Evolutionary conservation across 495 filamentous ascomycete genomes (phyloP), one percentile per base, ranked within the genome.

Genomic region (Neurospora intermedia): DNA sequence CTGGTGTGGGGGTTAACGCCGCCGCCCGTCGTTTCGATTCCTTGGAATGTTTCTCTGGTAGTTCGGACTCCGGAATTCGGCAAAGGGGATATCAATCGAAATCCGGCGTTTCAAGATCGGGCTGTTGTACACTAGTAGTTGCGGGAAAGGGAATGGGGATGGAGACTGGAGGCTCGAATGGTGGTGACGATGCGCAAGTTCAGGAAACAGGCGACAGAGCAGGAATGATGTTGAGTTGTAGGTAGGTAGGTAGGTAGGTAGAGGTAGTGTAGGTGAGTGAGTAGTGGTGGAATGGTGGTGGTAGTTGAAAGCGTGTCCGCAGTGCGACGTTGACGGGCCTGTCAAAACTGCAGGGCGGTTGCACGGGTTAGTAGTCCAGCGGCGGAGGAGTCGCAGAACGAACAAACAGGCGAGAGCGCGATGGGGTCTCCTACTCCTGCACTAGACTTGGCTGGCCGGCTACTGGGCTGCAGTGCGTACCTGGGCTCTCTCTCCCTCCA

Each of bases 21-120:
- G 31, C 69, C 46, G 72, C 43, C 59, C 23, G 70, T 69, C 43
- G 4, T 54, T 35, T 69, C 71, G 74, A 69, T 76, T 73, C 74
- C 75, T 73, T 74, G 79, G 23, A 11, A 71, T 69, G 10, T 71
- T 59, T 71, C 40, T 20, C 39, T 27, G 69, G 11, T 20, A 6
- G 8, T 41, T 73, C 66, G 43, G 31, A 59, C 31, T 59, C 48
- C 48, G 48, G 23, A 18, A 62, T 62, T 62, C 27, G 27, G 27
- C 27, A 62, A 62, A 62, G 54, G 54, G 27, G 54, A 35, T 66
- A 66, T 66, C 54, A 66, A 66, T 35, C 54, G 27, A 66, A 4
- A 66, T 66, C 46, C 46, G 46, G 46, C 46, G 46, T 5, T 59
- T 62, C 54, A 23, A 62, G 11, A 62, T 62, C 27, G 54, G 54